Evolutionary conservation across 441 rosid species (phyloP), one percentile per base, ranked within the genome.

Genomic region (Gossypium schwendimanii): DNA sequence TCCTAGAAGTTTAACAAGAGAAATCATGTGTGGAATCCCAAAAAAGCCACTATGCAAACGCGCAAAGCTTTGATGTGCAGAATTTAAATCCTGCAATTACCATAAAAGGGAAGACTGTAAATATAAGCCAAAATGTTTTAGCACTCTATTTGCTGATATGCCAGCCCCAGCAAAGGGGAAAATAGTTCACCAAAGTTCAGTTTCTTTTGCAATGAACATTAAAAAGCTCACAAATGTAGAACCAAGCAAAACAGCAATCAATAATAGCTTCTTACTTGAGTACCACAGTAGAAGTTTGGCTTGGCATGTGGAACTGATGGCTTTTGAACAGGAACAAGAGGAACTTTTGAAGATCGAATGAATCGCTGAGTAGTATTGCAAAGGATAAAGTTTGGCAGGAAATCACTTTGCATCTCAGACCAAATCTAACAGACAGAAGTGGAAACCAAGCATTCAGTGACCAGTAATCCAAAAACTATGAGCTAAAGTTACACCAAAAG

Each of bases 321-420:
- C 84, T 96, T 96, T 76, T 91, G 99, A 75, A 89, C 87, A 79
- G 98, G 92, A 69, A 80, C 87, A 70, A 70, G 79, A 47, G 89
- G 85, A 78, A 88, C 89, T 78, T 85, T 91, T 33, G 94, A 85
- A 78, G 98, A 93, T 47, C 97, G 89, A 70, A 96, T 84, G 80
- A 96, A 93, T 61, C 98, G 91, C 73, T 96, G 98, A 75, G 99
- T 96, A 54, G 98, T 96, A 80, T 96, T 93, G 84, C 99, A 96
- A 61, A 96, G 93, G 76, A 96, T 85, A 82, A 96, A 96, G 86
- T 91, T 96, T 47, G 98, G 99, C 83, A 96, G 75, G 92, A 96
- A 96, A 83, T 96, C 99, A 71, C 80, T 86, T 86, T 90, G 98
- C 97, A 96, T 91, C 90, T 96, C 99, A 75, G 99, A 93, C 99